Conservation (phyloP, 2,329 filamentous ascomycete genomes). For the Lachnellula willkommii region DNA sequence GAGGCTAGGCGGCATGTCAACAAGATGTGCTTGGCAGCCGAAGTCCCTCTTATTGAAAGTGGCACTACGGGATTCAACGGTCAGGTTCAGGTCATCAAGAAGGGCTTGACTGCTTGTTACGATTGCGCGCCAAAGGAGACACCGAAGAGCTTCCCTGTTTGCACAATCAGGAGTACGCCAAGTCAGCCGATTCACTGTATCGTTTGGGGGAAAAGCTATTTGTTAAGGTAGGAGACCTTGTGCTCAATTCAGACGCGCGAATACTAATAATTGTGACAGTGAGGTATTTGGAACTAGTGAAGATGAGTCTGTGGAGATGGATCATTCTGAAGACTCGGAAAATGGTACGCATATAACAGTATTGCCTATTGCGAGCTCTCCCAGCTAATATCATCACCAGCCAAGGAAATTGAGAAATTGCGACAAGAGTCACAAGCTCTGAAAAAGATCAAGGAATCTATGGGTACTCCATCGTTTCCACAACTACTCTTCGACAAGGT, state of each 20-base stretch:
- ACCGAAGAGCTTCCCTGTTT: slow-evolving; percentile 91
- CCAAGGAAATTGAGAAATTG: slow-evolving; percentile 81
- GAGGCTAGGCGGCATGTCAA: slow-evolving; percentile 94
- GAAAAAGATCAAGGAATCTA: slow-evolving; percentile 73
- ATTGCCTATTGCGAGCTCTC: slow-evolving; percentile 6
- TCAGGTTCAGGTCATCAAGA: slow-evolving; percentile 94
- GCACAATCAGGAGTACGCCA: slow-evolving; percentile 93
- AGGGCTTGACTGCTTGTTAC: slow-evolving; percentile 89
- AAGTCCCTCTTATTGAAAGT: slow-evolving; percentile 89
- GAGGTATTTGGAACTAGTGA: slow-evolving; percentile 92
- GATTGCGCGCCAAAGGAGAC: slow-evolving; percentile 87
- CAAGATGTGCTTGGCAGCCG: slow-evolving; percentile 89
- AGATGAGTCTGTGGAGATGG: slow-evolving; percentile 73
- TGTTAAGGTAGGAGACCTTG: slow-evolving; percentile 58
- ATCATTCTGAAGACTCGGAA: slow-evolving; percentile 73
- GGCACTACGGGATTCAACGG: slow-evolving; percentile 97
- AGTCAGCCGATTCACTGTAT: slow-evolving; percentile 98
- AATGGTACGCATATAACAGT: slow-evolving; percentile 53
- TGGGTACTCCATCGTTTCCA: slow-evolving; percentile 73
- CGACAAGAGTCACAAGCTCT: slow-evolving; percentile 78
- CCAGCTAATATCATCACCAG: slow-evolving; percentile 31
- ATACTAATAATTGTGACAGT: slow-evolving; percentile 33
- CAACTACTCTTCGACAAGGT: slow-evolving; percentile 88
- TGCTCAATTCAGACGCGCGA: background rate
- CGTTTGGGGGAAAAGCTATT: slow-evolving; percentile 96